Percentiles rank a stretch among this genome's conserved stretches.
Conservation (phyloP, 1,284 basidiomycete species). For the Melampsora americana region DNA sequence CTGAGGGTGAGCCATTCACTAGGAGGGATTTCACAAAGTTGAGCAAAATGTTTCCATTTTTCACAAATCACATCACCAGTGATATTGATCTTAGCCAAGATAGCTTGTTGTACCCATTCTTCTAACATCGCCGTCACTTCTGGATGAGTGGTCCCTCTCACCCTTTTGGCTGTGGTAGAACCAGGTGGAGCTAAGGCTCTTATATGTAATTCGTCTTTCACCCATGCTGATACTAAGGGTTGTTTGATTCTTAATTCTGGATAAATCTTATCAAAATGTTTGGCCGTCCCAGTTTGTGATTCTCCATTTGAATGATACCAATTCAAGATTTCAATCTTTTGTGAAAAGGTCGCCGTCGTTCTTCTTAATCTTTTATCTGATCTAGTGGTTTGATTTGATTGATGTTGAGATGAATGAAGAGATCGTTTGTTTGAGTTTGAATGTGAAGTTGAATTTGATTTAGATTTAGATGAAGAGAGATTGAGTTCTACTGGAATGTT, state of each 20-base stretch:
- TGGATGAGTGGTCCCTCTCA: constrained; percentile 8
- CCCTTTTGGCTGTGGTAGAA: constrained; percentile 10
- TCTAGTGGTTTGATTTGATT: neutral
- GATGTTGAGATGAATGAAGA: neutral
- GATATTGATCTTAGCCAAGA: neutral
- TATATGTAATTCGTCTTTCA: constrained; percentile 31
- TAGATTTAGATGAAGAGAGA: neutral
- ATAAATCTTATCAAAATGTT: constrained; percentile 37
- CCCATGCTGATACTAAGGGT: constrained; percentile 31
- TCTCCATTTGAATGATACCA: constrained; percentile 33
- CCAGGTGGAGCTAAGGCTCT: constrained; percentile 7
- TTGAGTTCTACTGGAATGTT: neutral
- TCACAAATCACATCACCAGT: constrained; percentile 16
- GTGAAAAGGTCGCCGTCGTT: constrained; percentile 20
- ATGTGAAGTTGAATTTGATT: too few species aligned
- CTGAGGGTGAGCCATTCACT: neutral
- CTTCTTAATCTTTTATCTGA: constrained; percentile 2
- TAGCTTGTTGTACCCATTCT: constrained; percentile 11
- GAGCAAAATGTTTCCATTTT: constrained; percentile 17
- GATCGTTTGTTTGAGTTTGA: neutral
- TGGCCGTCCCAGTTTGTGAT: constrained; percentile 26
- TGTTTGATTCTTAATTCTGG: constrained; percentile 34
- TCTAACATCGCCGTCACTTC: constrained; percentile 8
- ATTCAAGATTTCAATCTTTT: constrained; percentile 37
- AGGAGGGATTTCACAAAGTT: neutral